These are phyloP conservation scores for Colletotrichum musae DNA, from an alignment of 2,329 filamentous ascomycete genomes.

Conservation along the genomic window DNA sequence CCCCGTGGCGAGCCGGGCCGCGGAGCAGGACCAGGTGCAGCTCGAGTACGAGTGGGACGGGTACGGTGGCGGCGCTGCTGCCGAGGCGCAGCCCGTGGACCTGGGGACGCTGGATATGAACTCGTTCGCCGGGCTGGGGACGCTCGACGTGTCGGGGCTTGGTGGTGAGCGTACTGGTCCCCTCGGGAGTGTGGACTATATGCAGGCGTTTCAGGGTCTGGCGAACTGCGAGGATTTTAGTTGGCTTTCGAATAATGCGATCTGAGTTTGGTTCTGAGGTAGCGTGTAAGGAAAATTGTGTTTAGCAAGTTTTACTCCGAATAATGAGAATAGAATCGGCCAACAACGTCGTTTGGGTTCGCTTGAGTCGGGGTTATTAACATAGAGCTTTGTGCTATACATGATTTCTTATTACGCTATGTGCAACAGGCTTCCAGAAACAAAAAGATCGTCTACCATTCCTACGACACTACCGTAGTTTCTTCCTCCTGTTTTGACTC, in stretches of 20 bases:
- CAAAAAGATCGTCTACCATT: neutral
- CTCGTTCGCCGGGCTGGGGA: constrained; percentile 12
- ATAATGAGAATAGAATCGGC: too few species aligned
- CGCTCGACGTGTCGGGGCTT: constrained; percentile 17
- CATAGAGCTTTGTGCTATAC: too few species aligned
- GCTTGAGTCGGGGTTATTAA: too few species aligned
- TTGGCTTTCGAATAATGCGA: constrained; percentile 14
- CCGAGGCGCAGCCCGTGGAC: constrained; percentile 1
- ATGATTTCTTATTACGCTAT: too few species aligned
- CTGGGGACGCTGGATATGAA: constrained; percentile 3
- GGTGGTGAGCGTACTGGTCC: neutral
- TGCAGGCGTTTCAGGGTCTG: constrained; percentile 22
- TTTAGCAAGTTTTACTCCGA: too few species aligned
- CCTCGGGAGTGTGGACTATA: neutral
- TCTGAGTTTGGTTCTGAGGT: neutral
- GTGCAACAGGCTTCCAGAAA: neutral
- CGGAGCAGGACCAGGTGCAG: neutral
- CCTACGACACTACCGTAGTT: neutral
- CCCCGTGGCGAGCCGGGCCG: neutral
- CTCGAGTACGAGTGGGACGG: constrained; percentile 32
- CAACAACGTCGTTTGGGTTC: too few species aligned
- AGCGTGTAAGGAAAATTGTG: neutral
- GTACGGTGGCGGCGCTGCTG: neutral
- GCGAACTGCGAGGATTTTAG: constrained; percentile 29
- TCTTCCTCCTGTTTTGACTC: constrained; percentile 10